These are phyloP conservation scores for Plantago ovata DNA, from an alignment of 257 asterid genomes.

Conservation along the genomic window DNA sequence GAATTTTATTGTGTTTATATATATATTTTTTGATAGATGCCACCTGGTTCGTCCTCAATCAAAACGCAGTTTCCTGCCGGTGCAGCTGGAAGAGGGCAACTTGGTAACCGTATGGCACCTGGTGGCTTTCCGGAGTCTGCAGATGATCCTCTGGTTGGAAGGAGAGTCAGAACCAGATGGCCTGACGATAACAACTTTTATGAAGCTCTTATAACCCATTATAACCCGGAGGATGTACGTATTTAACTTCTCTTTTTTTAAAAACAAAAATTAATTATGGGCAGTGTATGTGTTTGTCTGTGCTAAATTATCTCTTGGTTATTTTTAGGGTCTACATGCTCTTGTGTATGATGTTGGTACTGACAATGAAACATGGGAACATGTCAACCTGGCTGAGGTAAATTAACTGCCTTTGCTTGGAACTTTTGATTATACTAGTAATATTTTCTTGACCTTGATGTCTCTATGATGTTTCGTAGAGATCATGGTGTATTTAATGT, in stretches of 20 bases:
- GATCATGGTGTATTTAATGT: no score
- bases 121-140: constrained; percentile 57
- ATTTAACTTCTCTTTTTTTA: constrained; percentile 14
- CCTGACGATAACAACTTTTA: constrained; percentile 94
- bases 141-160: constrained; percentile 70
- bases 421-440: no score
- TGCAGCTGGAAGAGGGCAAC: constrained; percentile 76
- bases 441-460: no score
- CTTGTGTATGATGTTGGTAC: constrained; percentile 63
- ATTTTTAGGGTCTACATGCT: constrained; percentile 63
- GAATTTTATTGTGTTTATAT: background rate
- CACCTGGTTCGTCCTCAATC: constrained; percentile 55
- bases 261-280: no score
- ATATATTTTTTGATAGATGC: constrained; percentile 37
- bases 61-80: constrained; percentile 72
- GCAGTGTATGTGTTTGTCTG: constrained; percentile 12
- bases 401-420: constrained; percentile 15
- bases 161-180: constrained; percentile 92
- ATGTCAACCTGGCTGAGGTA: constrained; percentile 76
- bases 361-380: constrained; percentile 58
- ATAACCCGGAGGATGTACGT: constrained; percentile 58
- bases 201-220: constrained; percentile 82
- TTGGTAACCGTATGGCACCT: constrained; percentile 48
- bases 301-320: constrained; percentile 17
- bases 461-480: no score